phyloP scores from a whole-genome alignment of 805 yeast genomes.

The Kuraishia cidri region DNA sequence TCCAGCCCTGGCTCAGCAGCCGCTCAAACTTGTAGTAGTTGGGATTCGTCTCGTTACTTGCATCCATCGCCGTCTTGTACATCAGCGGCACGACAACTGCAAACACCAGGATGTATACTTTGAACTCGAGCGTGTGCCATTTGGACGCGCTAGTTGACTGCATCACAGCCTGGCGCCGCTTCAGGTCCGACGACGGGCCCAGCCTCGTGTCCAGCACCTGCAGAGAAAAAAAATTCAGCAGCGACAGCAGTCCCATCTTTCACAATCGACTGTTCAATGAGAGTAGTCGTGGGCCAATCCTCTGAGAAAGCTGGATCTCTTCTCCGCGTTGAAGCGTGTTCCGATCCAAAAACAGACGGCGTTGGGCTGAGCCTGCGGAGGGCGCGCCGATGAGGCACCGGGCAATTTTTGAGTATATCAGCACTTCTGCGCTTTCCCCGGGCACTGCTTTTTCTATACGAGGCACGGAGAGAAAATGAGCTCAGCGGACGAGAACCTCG shows the following conservation, averaged over 20 bases:
- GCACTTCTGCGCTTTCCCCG: too few species aligned
- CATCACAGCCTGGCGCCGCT: constrained; percentile 19
- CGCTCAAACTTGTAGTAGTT: constrained; percentile 59
- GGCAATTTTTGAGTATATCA: too few species aligned
- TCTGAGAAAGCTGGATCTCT: too few species aligned
- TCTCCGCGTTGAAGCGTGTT: too few species aligned
- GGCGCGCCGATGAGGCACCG: too few species aligned
- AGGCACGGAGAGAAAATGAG: too few species aligned
- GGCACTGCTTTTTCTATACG: too few species aligned
- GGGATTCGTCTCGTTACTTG: constrained; percentile 65
- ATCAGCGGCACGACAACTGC: constrained; percentile 70
- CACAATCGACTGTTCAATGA: too few species aligned
- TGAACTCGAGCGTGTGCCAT: constrained; percentile 77
- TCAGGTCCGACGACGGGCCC: constrained; percentile 24
- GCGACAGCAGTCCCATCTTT: constrained; percentile 3
- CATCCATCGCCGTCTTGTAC: constrained; percentile 75
- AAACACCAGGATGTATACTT: constrained; percentile 55
- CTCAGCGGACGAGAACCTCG: constrained; percentile 15
- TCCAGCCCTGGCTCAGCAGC: constrained; percentile 75
- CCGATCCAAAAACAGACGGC: too few species aligned
- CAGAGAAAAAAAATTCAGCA: constrained; percentile 30
- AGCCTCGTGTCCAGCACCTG: constrained; percentile 46
- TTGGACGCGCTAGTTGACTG: constrained; percentile 31
- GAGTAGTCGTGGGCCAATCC: too few species aligned
- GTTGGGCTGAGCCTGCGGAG: too few species aligned